Evolutionary conservation across 352 stramenopile species (phyloP).

Genomic region (Globisporangium rhizosaccharum): DNA sequence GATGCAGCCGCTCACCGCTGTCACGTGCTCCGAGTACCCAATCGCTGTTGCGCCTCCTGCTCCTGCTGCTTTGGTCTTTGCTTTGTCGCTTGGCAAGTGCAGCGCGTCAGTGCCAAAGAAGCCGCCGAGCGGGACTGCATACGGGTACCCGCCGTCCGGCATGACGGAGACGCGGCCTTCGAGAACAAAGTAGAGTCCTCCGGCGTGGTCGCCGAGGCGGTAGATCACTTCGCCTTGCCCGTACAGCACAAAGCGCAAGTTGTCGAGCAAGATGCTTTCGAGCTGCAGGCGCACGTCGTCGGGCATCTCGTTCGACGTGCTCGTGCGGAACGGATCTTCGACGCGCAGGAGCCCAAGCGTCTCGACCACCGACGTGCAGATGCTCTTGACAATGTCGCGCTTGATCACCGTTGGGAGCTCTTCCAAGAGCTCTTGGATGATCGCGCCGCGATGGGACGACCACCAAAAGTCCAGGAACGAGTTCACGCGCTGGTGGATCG

Average conservation of each 20-base stretch:
- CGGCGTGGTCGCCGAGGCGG: constrained; percentile 37
- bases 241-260: constrained; percentile 53
- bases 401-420: constrained; percentile 52
- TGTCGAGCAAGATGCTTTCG: constrained; percentile 46
- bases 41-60: not conserved
- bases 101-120: constrained; percentile 46
- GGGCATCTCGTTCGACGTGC: not conserved
- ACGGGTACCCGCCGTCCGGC: constrained; percentile 19
- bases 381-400: constrained; percentile 49
- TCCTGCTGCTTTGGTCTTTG: not conserved
- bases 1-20: constrained; percentile 46
- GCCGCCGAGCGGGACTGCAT: constrained; percentile 31
- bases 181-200: constrained; percentile 45
- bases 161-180: constrained; percentile 34
- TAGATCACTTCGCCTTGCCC: constrained; percentile 62
- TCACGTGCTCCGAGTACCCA: constrained; percentile 35
- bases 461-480: constrained; percentile 70
- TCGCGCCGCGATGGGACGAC: constrained; percentile 53
- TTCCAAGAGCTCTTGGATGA: constrained; percentile 50
- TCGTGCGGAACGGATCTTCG: constrained; percentile 13
- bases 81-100: constrained; percentile 1
- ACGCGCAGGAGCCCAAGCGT: constrained; percentile 26
- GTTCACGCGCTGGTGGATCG: constrained; percentile 54
- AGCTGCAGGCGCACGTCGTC: constrained; percentile 20
- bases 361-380: constrained; percentile 46